These are phyloP conservation scores for Dittrichia graveolens DNA, from an alignment of 129 eudicot species.

Conservation along the genomic window DNA sequence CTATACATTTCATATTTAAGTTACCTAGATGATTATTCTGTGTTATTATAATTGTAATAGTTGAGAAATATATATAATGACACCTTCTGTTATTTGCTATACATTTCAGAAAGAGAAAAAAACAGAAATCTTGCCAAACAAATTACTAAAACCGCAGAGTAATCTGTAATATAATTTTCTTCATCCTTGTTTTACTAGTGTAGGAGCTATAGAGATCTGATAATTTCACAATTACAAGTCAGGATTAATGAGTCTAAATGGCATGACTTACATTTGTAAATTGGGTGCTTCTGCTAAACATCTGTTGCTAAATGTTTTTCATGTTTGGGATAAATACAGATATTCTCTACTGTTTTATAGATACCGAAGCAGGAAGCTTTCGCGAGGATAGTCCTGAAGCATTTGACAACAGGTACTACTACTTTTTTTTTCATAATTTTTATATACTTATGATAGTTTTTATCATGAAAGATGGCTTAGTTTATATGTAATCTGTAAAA, in stretches of 20 bases:
- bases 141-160: no score
- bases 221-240: background rate
- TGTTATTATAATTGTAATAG: no score
- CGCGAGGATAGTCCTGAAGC: conserved; percentile 77
- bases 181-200: background rate
- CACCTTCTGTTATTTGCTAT: no score
- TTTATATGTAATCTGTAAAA: conserved; percentile 7
- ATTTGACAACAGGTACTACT: conserved; percentile 64
- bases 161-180: background rate
- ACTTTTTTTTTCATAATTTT: background rate
- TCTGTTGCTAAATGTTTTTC: background rate
- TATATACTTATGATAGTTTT: background rate
- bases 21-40: no score
- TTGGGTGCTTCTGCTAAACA: background rate
- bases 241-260: conserved; percentile 1
- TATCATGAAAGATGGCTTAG: background rate
- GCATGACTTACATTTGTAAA: background rate
- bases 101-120: no score
- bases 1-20: no score
- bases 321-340: background rate
- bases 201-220: background rate
- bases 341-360: conserved; percentile 35
- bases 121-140: no score
- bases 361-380: conserved; percentile 74
- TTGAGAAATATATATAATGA: no score